phyloP scores from a whole-genome alignment of 306 rosid genomes.

The Prunus mongolica region DNA sequence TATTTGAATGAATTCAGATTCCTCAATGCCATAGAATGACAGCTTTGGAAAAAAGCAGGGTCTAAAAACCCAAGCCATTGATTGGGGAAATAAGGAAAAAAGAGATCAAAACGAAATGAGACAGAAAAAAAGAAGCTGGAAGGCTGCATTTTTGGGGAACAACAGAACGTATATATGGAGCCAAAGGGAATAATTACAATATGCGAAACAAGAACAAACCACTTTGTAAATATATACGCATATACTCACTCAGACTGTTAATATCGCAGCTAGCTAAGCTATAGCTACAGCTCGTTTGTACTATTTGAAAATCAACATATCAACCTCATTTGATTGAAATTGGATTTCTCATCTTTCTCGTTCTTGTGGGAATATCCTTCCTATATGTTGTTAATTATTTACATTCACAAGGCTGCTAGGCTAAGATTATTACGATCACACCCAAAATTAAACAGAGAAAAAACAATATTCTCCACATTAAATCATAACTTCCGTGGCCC shows the following conservation, averaged over 20 bases:
- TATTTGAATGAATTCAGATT: background rate
- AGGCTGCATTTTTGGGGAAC: slow-evolving; percentile 14
- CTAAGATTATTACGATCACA: no score
- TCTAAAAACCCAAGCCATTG: background rate
- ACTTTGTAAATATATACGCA: background rate
- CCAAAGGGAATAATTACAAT: background rate
- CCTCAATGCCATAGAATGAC: slow-evolving; percentile 1
- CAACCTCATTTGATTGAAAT: slow-evolving; percentile 9
- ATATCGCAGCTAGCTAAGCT: background rate
- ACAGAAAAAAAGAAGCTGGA: slow-evolving; percentile 3
- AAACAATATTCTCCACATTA: no score
- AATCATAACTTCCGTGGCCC: no score
- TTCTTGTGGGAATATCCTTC: background rate
- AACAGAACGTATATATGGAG: background rate
- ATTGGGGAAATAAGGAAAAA: slow-evolving; percentile 21
- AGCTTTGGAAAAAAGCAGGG: slow-evolving; percentile 19
- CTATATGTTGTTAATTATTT: no score
- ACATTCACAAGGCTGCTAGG: no score
- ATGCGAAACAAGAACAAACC: background rate
- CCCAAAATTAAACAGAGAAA: no score
- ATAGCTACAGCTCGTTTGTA: background rate
- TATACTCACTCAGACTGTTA: background rate
- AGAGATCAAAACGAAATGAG: background rate
- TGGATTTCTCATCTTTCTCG: background rate
- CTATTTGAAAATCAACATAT: slow-evolving; percentile 1